phyloP scores from a whole-genome alignment of 2,329 filamentous ascomycete genomes.

The Hirsutella rhossiliensis region DNA sequence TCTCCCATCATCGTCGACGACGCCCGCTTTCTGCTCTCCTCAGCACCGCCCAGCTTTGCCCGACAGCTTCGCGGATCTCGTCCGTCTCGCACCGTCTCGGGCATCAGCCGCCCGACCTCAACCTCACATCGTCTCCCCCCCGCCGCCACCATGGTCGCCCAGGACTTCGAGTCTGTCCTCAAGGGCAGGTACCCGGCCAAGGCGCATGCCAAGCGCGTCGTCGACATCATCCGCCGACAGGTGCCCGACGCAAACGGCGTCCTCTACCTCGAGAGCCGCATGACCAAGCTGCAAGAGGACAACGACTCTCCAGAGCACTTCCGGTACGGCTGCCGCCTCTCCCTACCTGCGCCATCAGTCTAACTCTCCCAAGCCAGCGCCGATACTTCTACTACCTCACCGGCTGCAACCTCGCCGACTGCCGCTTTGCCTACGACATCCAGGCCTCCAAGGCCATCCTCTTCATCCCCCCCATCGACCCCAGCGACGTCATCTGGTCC shows the following conservation, averaged over 20 bases:
- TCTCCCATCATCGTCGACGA: no score
- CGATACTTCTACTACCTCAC: slow-evolving; percentile 93
- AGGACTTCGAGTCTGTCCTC: slow-evolving; percentile 39
- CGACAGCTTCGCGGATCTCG: no score
- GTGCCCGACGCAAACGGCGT: slow-evolving; percentile 53
- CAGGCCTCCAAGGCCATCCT: slow-evolving; percentile 61
- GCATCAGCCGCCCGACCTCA: no score
- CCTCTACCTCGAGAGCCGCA: slow-evolving; percentile 80
- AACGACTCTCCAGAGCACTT: slow-evolving; percentile 77
- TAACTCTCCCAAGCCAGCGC: slow-evolving; percentile 51
- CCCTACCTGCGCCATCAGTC: background rate
- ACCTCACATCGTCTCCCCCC: background rate
- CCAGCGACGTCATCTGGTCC: slow-evolving; percentile 88
- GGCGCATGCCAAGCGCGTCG: slow-evolving; percentile 73
- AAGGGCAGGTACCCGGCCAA: slow-evolving; percentile 71
- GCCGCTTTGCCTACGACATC: slow-evolving; percentile 72
- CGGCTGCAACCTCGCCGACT: slow-evolving; percentile 70
- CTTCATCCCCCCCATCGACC: slow-evolving; percentile 80
- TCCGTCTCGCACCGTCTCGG: background rate
- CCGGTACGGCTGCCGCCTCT: slow-evolving; percentile 36
- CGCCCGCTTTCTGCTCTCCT: no score
- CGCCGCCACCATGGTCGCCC: slow-evolving; percentile 15
- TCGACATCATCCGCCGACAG: slow-evolving; percentile 59
- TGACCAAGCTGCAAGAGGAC: slow-evolving; percentile 74
- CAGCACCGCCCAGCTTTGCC: no score